A percentile compares a stretch with the other conserved stretches of the same genome.
Evolutionary conservation across 1,139 yeast genomes (phyloP).

Genomic region (Saccharomycopsis hybrid): DNA sequence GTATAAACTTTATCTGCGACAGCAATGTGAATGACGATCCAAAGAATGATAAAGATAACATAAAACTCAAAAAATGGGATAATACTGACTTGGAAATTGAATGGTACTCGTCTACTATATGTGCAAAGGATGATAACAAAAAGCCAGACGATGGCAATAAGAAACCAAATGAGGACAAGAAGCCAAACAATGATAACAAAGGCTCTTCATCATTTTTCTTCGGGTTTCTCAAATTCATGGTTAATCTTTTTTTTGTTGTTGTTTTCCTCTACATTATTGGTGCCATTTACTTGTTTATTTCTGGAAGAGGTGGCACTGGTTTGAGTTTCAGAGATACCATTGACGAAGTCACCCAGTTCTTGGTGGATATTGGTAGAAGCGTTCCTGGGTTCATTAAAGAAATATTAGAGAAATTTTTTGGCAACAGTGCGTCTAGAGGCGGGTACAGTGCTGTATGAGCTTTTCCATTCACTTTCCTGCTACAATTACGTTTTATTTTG

Average conservation of each 20-base stretch:
- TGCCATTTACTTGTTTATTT: conserved; percentile 66
- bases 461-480: too few relatives aligned
- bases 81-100: conserved; percentile 26
- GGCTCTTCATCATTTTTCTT: conserved; percentile 42
- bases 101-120: conserved; percentile 38
- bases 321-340: conserved; percentile 47
- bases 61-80: conserved; percentile 30
- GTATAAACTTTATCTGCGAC: conserved; percentile 48
- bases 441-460: conserved; percentile 83
- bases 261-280: conserved; percentile 63
- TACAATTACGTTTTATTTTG: too few relatives aligned
- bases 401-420: conserved; percentile 62
- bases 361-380: conserved; percentile 51
- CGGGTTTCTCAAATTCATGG: conserved; percentile 65
- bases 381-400: conserved; percentile 70
- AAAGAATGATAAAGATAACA: conserved; percentile 23
- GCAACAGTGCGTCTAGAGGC: conserved; percentile 59
- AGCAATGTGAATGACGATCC: conserved; percentile 32
- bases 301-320: conserved; percentile 36
- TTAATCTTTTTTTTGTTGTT: conserved; percentile 63
- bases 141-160: conserved; percentile 26
- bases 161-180: conserved; percentile 26
- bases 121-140: conserved; percentile 28
- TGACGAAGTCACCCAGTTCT: conserved; percentile 68
- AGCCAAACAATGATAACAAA: conserved; percentile 27